These are phyloP conservation scores for Cladobotryum mycophilum DNA, from an alignment of 2,329 filamentous ascomycete genomes.

Conservation along the genomic window DNA sequence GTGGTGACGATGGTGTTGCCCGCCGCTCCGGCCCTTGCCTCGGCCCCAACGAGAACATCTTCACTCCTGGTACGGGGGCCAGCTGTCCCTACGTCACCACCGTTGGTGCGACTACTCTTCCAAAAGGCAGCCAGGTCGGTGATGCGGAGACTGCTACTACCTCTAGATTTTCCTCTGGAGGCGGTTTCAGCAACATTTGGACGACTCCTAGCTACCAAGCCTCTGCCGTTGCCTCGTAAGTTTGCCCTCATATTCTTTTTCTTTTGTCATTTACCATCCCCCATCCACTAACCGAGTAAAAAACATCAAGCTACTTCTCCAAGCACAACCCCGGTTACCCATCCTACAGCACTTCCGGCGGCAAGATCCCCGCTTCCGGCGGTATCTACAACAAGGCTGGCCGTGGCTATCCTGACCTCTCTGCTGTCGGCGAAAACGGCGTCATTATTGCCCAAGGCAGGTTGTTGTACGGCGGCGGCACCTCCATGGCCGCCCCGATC, in stretches of 20 bases:
- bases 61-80: conserved; percentile 42
- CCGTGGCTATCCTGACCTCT: conserved; percentile 44
- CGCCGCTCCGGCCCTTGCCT: conserved; percentile 14
- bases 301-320: conserved; percentile 9
- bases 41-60: conserved; percentile 30
- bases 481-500: conserved; percentile 34
- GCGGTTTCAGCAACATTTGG: conserved; percentile 46
- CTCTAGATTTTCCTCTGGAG: conserved; percentile 40
- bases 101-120: conserved; percentile 42
- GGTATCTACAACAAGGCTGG: conserved; percentile 39
- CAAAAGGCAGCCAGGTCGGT: conserved; percentile 6
- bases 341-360: conserved; percentile 14
- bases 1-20: conserved; percentile 17
- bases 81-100: conserved; percentile 45
- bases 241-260: too few relatives aligned
- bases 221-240: conserved; percentile 16
- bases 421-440: conserved; percentile 38
- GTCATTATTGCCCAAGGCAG: conserved; percentile 37
- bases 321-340: conserved; percentile 13
- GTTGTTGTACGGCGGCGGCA: conserved; percentile 41
- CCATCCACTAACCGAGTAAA: background rate
- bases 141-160: conserved; percentile 13
- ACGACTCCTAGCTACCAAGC: conserved; percentile 41
- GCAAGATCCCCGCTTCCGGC: conserved; percentile 10
- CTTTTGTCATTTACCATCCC: too few relatives aligned